A percentile compares a stretch with the other conserved stretches of the same genome.
Evolutionary conservation across 495 filamentous ascomycete species (phyloP).

Genomic region (Clavariopsis aquatica): DNA sequence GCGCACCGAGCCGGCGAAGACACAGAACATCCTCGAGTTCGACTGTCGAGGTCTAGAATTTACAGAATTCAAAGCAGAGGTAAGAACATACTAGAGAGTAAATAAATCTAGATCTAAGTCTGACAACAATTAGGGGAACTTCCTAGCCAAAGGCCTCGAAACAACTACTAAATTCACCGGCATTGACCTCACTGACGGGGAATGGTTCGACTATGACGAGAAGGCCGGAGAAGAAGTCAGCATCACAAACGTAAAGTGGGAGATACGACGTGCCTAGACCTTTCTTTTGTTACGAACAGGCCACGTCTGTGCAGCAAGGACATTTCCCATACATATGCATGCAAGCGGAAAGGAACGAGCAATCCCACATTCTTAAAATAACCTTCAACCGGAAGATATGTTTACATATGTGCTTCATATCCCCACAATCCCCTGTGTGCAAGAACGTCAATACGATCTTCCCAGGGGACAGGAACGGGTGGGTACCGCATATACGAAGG

Average conservation of each 20-base stretch:
- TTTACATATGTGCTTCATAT: not conserved
- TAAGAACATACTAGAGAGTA: slow-evolving; percentile 41
- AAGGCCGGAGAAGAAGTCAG: slow-evolving; percentile 73
- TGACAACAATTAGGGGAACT: slow-evolving; percentile 66
- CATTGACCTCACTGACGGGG: slow-evolving; percentile 81
- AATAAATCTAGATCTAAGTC: not conserved
- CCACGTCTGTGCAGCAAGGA: not conserved
- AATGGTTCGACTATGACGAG: slow-evolving; percentile 90
- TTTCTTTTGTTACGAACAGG: not conserved
- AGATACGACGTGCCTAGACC: slow-evolving; percentile 65
- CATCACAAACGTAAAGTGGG: slow-evolving; percentile 91
- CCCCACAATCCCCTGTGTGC: not conserved
- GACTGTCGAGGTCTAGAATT: slow-evolving; percentile 96
- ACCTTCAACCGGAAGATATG: not conserved
- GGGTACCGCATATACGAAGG: not conserved
- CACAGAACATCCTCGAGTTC: slow-evolving; percentile 78
- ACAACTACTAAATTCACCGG: slow-evolving; percentile 73
- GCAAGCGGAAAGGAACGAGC: not conserved
- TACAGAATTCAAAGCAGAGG: slow-evolving; percentile 82
- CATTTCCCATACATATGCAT: not conserved
- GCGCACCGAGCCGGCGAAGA: slow-evolving; percentile 65
- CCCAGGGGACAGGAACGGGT: not conserved
- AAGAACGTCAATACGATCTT: not conserved
- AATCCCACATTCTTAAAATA: slow-evolving; percentile 6
- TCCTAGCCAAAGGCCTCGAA: slow-evolving; percentile 79